phyloP scores from a whole-genome alignment of 805 yeast genomes.

The Sugiyamaella valdiviana region DNA sequence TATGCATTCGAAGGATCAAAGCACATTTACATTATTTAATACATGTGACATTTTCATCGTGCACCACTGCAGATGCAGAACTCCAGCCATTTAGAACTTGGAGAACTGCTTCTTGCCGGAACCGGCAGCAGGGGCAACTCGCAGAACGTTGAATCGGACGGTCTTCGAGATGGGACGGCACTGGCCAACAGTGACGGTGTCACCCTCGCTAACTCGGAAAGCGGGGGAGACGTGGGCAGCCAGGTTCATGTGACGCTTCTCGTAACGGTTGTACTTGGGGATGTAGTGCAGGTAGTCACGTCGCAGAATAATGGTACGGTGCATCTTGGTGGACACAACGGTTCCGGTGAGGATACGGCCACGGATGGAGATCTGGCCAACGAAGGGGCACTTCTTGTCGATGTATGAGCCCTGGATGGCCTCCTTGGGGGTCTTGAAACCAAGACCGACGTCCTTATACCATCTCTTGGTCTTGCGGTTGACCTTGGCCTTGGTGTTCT shows the following conservation, averaged over 20 bases:
- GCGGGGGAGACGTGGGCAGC: slow-evolving; percentile 99
- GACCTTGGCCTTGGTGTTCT: slow-evolving; percentile 99
- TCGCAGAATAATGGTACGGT: slow-evolving; percentile 99
- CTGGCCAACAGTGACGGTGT: slow-evolving; percentile 98
- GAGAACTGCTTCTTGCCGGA: slow-evolving; percentile 86
- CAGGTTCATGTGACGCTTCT: slow-evolving; percentile 99
- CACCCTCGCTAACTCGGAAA: slow-evolving; percentile 99
- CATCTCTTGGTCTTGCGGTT: slow-evolving; percentile 99
- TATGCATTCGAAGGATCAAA: no score
- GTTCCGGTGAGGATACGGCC: slow-evolving; percentile 99
- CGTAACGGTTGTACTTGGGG: slow-evolving; percentile 99
- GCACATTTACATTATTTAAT: neutral
- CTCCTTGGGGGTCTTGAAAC: slow-evolving; percentile 99
- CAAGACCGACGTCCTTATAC: slow-evolving; percentile 99
- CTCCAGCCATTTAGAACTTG: slow-evolving; percentile 66
- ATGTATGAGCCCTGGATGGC: slow-evolving; percentile 98
- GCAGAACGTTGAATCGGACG: slow-evolving; percentile 98
- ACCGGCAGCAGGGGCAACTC: slow-evolving; percentile 84
- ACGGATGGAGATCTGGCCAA: slow-evolving; percentile 95
- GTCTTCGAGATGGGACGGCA: slow-evolving; percentile 99
- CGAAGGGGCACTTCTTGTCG: slow-evolving; percentile 99
- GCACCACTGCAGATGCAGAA: neutral
- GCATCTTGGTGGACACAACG: slow-evolving; percentile 99
- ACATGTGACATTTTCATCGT: neutral
- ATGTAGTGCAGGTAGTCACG: slow-evolving; percentile 99